Percentiles rank a stretch among this genome's conserved stretches.
phyloP scores from a whole-genome alignment of 1,284 basidiomycete genomes.

The Pterula multifida region DNA sequence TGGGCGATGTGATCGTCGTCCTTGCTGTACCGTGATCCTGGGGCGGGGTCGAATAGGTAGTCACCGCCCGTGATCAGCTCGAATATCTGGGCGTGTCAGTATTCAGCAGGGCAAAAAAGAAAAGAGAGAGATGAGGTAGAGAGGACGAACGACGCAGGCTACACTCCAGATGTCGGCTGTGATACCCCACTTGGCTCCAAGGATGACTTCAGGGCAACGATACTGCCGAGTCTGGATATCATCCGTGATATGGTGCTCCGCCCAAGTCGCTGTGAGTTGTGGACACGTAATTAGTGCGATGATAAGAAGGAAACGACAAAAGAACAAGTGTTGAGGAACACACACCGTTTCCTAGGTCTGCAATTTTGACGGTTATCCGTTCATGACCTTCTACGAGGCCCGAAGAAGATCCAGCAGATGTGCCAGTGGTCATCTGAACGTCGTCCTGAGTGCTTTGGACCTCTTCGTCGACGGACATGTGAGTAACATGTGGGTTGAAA shows the following conservation, averaged over 20 bases:
- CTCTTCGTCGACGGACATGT: conserved; percentile 26
- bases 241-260: conserved; percentile 2
- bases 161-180: conserved; percentile 24
- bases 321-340: conserved; percentile 10
- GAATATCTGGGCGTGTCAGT: conserved; percentile 49
- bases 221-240: conserved; percentile 3
- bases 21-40: conserved; percentile 71
- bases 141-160: conserved; percentile 70
- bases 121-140: conserved; percentile 5
- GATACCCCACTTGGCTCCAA: conserved; percentile 1
- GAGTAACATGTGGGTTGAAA: conserved; percentile 14
- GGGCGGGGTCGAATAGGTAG: conserved; percentile 81
- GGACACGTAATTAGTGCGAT: background rate
- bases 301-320: conserved; percentile 3
- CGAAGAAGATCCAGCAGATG: conserved; percentile 17
- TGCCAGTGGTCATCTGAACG: conserved; percentile 17
- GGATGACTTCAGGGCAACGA: conserved; percentile 2
- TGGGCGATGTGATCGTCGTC: conserved; percentile 99
- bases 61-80: conserved; percentile 86
- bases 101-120: conserved; percentile 4
- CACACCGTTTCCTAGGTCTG: conserved; percentile 88
- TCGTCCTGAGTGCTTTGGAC: background rate
- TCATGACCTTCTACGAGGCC: conserved; percentile 35
- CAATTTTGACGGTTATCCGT: conserved; percentile 97
- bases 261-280: background rate